phyloP scores from a whole-genome alignment of 352 stramenopile genomes.

The Plasmopara viticola region DNA sequence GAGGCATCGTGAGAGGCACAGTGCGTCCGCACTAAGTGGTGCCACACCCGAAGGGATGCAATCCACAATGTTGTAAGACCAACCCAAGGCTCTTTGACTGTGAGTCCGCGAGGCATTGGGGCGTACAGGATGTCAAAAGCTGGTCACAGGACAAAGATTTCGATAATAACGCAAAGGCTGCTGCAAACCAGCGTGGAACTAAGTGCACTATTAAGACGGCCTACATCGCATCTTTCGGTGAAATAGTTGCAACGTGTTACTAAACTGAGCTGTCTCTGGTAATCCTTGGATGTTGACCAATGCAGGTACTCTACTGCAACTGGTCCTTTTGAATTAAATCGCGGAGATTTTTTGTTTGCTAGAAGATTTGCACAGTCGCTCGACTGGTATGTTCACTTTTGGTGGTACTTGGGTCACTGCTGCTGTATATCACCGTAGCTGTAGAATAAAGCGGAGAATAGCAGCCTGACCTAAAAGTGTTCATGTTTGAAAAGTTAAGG shows the following conservation, averaged over 20 bases:
- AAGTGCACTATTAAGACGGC: background rate
- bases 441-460: background rate
- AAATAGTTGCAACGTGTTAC: background rate
- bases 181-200: background rate
- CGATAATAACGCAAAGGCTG: background rate
- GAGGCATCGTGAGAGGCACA: background rate
- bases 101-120: background rate
- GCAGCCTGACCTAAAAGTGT: background rate
- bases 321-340: background rate
- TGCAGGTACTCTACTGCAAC: background rate
- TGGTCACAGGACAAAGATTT: background rate
- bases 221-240: background rate
- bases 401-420: background rate
- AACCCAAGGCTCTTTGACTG: background rate
- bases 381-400: background rate
- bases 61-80: background rate
- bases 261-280: background rate
- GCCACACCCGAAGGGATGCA: background rate
- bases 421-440: background rate
- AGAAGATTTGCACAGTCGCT: background rate
- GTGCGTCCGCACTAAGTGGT: background rate
- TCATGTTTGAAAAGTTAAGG: background rate
- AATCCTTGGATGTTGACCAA: background rate
- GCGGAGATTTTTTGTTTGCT: background rate
- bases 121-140: background rate